These are phyloP conservation scores for Zarea fungicola DNA, from an alignment of 2,329 filamentous ascomycete species.

Conservation along the genomic window DNA sequence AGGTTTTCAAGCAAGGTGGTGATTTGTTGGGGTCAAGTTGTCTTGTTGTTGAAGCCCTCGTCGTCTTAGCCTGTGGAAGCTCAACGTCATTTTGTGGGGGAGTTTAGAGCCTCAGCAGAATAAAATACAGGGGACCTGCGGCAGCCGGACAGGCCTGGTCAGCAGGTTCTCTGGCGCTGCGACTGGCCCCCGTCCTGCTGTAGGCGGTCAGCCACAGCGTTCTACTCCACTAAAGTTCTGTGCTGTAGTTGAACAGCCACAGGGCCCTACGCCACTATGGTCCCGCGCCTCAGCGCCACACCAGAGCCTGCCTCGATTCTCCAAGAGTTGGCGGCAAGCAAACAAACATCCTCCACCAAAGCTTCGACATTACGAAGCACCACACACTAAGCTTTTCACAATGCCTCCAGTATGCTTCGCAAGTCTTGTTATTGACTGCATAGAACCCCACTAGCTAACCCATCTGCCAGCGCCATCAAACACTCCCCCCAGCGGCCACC, in stretches of 20 bases:
- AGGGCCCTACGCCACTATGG: neutral
- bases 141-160: too few species aligned
- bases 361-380: neutral
- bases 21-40: too few species aligned
- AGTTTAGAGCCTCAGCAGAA: slow-evolving; percentile 7
- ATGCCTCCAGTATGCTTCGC: slow-evolving; percentile 6
- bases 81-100: neutral
- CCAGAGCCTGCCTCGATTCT: neutral
- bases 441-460: neutral
- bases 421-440: too few species aligned
- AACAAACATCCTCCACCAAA: neutral
- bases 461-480: slow-evolving; percentile 53
- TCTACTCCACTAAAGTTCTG: neutral
- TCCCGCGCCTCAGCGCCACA: neutral
- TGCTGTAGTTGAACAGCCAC: neutral
- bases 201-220: neutral
- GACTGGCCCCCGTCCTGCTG: neutral
- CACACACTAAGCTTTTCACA: neutral
- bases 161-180: neutral
- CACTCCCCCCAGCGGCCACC: slow-evolving; percentile 53
- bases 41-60: neutral
- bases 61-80: neutral
- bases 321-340: too few species aligned
- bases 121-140: neutral
- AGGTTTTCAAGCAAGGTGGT: too few species aligned